These are phyloP conservation scores for Mucuna pruriens DNA, from an alignment of 306 rosid genomes.

Conservation along the genomic window DNA sequence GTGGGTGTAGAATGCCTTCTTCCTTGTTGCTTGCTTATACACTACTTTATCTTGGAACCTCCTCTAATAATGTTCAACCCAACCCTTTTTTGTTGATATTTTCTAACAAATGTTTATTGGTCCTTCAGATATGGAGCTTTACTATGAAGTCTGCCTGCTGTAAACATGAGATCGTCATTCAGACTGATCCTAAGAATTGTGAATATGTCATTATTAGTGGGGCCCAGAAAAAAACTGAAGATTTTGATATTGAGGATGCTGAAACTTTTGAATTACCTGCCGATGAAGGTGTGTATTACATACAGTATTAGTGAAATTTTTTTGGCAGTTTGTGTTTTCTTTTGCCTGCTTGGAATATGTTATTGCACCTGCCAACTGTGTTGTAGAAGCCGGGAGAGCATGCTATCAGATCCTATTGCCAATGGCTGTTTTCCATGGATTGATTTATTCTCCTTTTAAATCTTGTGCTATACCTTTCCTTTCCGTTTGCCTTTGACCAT, in stretches of 20 bases:
- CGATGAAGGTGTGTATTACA: constrained; percentile 68
- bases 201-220: constrained; percentile 83
- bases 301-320: neutral
- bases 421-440: neutral
- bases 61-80: neutral
- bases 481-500: neutral
- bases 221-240: constrained; percentile 76
- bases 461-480: neutral
- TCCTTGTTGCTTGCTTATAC: neutral
- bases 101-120: constrained; percentile 21
- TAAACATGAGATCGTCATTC: constrained; percentile 83
- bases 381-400: neutral
- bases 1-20: neutral
- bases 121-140: constrained; percentile 92
- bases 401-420: constrained; percentile 7
- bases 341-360: neutral
- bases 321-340: neutral
- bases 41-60: neutral
- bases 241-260: constrained; percentile 82
- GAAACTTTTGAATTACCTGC: constrained; percentile 88
- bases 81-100: neutral
- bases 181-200: constrained; percentile 91
- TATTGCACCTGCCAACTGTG: constrained; percentile 24
- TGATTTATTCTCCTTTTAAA: neutral
- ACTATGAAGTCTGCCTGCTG: constrained; percentile 92